phyloP scores from a whole-genome alignment of 139 green algal species.

The Pseudopediastrum boryanum region DNA sequence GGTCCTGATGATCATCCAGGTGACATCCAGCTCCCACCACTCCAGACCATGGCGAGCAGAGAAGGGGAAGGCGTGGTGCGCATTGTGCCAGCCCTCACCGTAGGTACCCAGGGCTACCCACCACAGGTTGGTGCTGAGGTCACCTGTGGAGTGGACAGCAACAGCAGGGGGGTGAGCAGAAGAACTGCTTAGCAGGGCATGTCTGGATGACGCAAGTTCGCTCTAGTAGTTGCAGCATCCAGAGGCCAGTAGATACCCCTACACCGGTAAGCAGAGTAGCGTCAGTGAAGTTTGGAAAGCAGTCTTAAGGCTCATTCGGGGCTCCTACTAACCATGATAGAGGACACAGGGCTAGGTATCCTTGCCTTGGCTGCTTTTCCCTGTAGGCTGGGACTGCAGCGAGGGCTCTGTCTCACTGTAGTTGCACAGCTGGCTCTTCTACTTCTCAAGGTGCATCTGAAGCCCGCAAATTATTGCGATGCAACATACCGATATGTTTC shows the following conservation, averaged over 20 bases:
- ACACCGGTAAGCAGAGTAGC: not conserved
- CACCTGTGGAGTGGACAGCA: slow-evolving; percentile 43
- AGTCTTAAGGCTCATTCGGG: not conserved
- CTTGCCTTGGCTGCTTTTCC: too few relatives aligned
- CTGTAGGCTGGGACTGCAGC: too few relatives aligned
- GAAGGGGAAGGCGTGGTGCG: slow-evolving; percentile 77
- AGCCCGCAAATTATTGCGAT: not conserved
- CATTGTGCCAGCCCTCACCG: slow-evolving; percentile 49
- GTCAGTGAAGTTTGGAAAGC: not conserved
- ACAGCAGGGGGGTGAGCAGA: too few relatives aligned
- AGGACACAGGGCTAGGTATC: too few relatives aligned
- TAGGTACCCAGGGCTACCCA: slow-evolving; percentile 70
- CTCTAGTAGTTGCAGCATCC: too few relatives aligned
- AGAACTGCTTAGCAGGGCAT: too few relatives aligned
- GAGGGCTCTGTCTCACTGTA: too few relatives aligned
- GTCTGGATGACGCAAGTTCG: too few relatives aligned
- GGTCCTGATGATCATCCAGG: slow-evolving; percentile 17
- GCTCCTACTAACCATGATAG: too few relatives aligned
- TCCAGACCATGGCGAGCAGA: slow-evolving; percentile 68
- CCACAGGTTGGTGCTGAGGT: slow-evolving; percentile 71
- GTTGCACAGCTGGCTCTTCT: too few relatives aligned
- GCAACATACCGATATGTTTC: not conserved
- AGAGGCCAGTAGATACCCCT: too few relatives aligned
- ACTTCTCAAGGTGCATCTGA: not conserved
- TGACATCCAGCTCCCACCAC: slow-evolving; percentile 70